phyloP scores from a whole-genome alignment of 2,329 filamentous ascomycete genomes.

The Teratosphaeriaceae sp. region DNA sequence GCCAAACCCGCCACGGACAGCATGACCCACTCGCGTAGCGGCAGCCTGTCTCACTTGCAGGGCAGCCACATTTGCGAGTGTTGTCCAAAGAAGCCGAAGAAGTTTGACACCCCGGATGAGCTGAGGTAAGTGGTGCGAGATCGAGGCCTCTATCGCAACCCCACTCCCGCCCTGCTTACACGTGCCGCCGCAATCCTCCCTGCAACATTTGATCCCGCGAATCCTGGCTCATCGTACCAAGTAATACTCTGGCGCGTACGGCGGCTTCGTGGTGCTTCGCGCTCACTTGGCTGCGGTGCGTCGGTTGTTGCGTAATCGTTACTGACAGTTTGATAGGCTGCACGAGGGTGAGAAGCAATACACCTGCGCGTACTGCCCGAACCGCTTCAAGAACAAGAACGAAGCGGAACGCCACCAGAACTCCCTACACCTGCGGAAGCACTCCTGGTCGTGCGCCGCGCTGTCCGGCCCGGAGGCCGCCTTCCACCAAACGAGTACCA shows the following conservation, averaged over 20 bases:
- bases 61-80: conserved; percentile 77
- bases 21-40: conserved; percentile 40
- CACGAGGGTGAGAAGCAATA: conserved; percentile 97
- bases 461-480: conserved; percentile 67
- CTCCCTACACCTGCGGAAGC: conserved; percentile 80
- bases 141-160: too few relatives aligned
- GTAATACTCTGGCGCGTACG: too few relatives aligned
- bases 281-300: too few relatives aligned
- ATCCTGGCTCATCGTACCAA: too few relatives aligned
- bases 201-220: too few relatives aligned
- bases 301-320: too few relatives aligned
- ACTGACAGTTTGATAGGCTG: conserved; percentile 46
- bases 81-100: conserved; percentile 95
- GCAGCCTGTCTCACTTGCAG: conserved; percentile 46
- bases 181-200: not conserved
- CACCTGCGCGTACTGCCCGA: conserved; percentile 83
- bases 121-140: conserved; percentile 76
- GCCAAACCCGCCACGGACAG: conserved; percentile 43
- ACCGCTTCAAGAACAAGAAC: conserved; percentile 98
- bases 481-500: conserved; percentile 63
- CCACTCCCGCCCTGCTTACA: too few relatives aligned
- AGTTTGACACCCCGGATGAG: conserved; percentile 80
- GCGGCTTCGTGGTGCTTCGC: not conserved
- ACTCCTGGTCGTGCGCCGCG: conserved; percentile 96
- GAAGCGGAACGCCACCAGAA: conserved; percentile 96